Percentiles rank a stretch among this genome's conserved stretches.
phyloP scores from a whole-genome alignment of 2,329 filamentous ascomycete genomes.

The Fusarium paranaense region DNA sequence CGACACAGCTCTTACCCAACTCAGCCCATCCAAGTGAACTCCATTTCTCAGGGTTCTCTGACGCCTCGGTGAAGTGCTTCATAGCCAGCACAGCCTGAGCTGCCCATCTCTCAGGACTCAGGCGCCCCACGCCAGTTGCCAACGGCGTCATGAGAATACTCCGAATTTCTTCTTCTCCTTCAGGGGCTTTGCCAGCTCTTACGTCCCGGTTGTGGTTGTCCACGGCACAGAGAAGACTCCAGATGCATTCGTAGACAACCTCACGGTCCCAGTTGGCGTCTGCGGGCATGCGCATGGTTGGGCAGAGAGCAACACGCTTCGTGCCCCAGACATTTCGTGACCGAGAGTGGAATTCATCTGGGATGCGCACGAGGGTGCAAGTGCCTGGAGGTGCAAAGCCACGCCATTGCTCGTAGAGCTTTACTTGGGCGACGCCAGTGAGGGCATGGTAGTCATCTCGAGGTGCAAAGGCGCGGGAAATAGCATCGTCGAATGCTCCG shows the following conservation, averaged over 20 bases:
- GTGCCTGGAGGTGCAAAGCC: constrained; percentile 64
- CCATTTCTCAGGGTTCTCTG: constrained; percentile 58
- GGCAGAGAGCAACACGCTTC: constrained; percentile 60
- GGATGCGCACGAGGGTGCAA: constrained; percentile 61
- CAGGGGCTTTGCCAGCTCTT: background rate
- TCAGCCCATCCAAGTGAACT: constrained; percentile 51
- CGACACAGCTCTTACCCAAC: constrained; percentile 7
- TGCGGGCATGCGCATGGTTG: constrained; percentile 63
- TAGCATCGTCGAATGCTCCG: constrained; percentile 66
- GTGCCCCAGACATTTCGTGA: constrained; percentile 56
- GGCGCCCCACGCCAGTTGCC: constrained; percentile 60
- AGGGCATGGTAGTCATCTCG: constrained; percentile 59
- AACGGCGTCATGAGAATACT: constrained; percentile 64
- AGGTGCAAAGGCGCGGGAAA: constrained; percentile 60
- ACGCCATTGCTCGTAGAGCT: constrained; percentile 59
- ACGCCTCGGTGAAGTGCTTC: constrained; percentile 63
- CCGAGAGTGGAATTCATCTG: constrained; percentile 47
- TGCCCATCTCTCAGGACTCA: constrained; percentile 62
- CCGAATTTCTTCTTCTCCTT: constrained; percentile 47
- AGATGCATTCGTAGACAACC: constrained; percentile 65
- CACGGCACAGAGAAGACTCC: constrained; percentile 61
- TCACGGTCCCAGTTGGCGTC: constrained; percentile 62
- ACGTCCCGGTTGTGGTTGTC: constrained; percentile 58
- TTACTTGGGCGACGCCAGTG: constrained; percentile 56
- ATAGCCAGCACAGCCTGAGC: constrained; percentile 61